Evolutionary conservation across 2,329 filamentous ascomycete species (phyloP).

Genomic region (Endocalyx cinctus): DNA sequence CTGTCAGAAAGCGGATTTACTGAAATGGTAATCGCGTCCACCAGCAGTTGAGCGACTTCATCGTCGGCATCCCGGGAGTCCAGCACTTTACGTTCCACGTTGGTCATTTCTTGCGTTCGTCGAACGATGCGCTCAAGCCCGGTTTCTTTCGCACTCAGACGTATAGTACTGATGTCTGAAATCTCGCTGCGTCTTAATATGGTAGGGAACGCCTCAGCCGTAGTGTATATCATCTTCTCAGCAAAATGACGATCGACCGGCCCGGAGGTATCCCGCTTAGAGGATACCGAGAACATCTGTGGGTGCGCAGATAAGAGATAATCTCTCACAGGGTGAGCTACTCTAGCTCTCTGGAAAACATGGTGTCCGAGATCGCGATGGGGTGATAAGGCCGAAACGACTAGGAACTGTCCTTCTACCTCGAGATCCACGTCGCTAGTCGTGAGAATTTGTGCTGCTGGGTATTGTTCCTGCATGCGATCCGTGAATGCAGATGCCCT

Average conservation of each 20-base stretch:
- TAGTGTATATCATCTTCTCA: slow-evolving; percentile 80
- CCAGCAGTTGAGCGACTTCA: slow-evolving; percentile 60
- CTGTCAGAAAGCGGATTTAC: slow-evolving; percentile 70
- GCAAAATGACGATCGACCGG: slow-evolving; percentile 69
- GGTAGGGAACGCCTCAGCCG: slow-evolving; percentile 83
- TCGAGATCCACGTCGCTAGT: slow-evolving; percentile 66
- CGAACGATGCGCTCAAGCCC: slow-evolving; percentile 84
- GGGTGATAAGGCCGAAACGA: slow-evolving; percentile 74
- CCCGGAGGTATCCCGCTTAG: slow-evolving; percentile 64
- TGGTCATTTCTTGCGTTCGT: slow-evolving; percentile 80
- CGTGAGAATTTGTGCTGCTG: slow-evolving; percentile 74
- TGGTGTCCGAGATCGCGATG: slow-evolving; percentile 79
- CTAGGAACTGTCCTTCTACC: slow-evolving; percentile 84
- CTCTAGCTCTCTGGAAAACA: slow-evolving; percentile 82
- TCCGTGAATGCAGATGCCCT: slow-evolving; percentile 79
- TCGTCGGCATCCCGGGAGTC: slow-evolving; percentile 69
- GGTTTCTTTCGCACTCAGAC: slow-evolving; percentile 74
- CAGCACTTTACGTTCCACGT: slow-evolving; percentile 67
- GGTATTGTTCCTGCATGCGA: slow-evolving; percentile 87
- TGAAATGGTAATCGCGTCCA: slow-evolving; percentile 72
- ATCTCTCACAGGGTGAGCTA: slow-evolving; percentile 79
- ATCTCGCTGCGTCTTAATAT: slow-evolving; percentile 87
- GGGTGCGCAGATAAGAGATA: slow-evolving; percentile 72
- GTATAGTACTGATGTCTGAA: slow-evolving; percentile 60
- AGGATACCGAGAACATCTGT: slow-evolving; percentile 72